Evolutionary conservation across 805 yeast species (phyloP).

Genomic region (Alloascoidea africana): DNA sequence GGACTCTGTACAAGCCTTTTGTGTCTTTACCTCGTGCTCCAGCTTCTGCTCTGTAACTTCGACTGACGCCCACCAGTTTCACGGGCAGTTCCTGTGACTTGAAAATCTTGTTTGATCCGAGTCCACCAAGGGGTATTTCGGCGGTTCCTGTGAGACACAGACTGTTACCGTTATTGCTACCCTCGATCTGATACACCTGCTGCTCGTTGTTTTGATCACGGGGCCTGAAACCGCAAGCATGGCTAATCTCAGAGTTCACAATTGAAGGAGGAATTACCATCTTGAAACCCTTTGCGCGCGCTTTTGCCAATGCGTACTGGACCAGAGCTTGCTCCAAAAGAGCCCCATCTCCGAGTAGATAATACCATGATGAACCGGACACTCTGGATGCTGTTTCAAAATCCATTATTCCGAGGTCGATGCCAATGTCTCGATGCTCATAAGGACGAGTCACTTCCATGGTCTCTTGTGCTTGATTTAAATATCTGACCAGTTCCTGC

Average conservation of each 20-base stretch:
- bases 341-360: conserved; percentile 73
- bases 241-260: conserved; percentile 59
- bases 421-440: conserved; percentile 67
- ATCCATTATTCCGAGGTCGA: conserved; percentile 50
- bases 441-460: conserved; percentile 10
- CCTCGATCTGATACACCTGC: conserved; percentile 58
- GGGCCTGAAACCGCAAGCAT: conserved; percentile 92
- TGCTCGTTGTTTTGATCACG: conserved; percentile 76
- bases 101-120: conserved; percentile 38
- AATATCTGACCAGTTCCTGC: conserved; percentile 31
- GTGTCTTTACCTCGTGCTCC: conserved; percentile 94
- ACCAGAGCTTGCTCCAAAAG: conserved; percentile 78
- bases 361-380: conserved; percentile 84
- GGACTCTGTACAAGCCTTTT: conserved; percentile 84
- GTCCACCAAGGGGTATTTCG: conserved; percentile 84
- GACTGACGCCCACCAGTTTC: conserved; percentile 62
- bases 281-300: conserved; percentile 50
- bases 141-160: conserved; percentile 85
- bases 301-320: conserved; percentile 57
- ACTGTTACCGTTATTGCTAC: conserved; percentile 20
- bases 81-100: conserved; percentile 30
- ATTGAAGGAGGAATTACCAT: conserved; percentile 77
- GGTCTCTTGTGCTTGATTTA: conserved; percentile 23
- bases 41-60: conserved; percentile 91
- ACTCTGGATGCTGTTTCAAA: conserved; percentile 56